Percentiles rank a stretch among this genome's conserved stretches.
Conservation (phyloP, 1,284 basidiomycete species). For the Pseudozyma sp. region DNA sequence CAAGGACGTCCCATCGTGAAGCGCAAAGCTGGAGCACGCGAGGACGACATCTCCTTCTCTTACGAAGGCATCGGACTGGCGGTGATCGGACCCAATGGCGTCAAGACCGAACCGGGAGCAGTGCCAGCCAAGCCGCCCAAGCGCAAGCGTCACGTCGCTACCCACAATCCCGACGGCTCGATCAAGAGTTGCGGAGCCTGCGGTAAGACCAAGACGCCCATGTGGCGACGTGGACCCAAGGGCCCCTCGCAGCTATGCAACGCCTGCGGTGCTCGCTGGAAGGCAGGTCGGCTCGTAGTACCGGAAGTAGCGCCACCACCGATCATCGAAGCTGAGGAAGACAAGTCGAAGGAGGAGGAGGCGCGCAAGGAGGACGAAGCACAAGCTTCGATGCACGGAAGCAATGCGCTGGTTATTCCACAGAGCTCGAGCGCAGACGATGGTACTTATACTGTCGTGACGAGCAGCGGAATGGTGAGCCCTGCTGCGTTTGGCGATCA, state of each 20-base stretch:
- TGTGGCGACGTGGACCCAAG: constrained; percentile 66
- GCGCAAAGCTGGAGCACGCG: constrained; percentile 56
- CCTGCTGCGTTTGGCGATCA: constrained; percentile 32
- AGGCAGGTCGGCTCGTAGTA: constrained; percentile 63
- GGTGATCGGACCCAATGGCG: constrained; percentile 35
- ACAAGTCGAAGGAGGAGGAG: constrained; percentile 44
- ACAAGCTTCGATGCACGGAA: constrained; percentile 47
- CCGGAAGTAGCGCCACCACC: constrained; percentile 62
- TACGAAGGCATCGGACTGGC: constrained; percentile 41
- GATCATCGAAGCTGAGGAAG: constrained; percentile 54
- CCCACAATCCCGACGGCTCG: constrained; percentile 65
- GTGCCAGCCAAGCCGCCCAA: constrained; percentile 52
- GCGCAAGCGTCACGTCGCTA: constrained; percentile 66
- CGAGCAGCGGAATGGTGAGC: constrained; percentile 27
- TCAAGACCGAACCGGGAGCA: constrained; percentile 40
- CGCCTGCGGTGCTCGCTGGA: constrained; percentile 67
- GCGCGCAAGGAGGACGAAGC: constrained; percentile 40
- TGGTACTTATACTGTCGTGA: constrained; percentile 35
- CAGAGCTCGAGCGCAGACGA: constrained; percentile 39
- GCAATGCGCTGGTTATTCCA: constrained; percentile 48
- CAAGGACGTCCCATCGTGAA: constrained; percentile 60
- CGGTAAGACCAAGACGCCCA: constrained; percentile 66
- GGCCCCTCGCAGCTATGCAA: constrained; percentile 66
- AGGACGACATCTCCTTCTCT: constrained; percentile 44
- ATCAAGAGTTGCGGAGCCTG: constrained; percentile 66